Evolutionary conservation across 306 rosid genomes (phyloP).

Genomic region (Psophocarpus tetragonolobus): DNA sequence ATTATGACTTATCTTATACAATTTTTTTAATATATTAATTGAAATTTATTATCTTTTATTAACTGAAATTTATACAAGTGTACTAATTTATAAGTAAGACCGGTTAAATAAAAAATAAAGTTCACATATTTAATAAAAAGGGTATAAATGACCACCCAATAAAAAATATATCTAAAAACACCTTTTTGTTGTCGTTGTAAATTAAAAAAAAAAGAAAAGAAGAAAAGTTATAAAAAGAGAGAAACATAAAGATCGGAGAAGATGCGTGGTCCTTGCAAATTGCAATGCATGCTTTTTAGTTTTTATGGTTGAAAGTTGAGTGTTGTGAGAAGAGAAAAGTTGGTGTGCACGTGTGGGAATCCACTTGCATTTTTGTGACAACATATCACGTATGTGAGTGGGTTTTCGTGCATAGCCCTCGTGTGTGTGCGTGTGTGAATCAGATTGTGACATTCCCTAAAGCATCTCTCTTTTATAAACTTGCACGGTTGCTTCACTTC

Average conservation of each 20-base stretch:
- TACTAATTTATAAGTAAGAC: no score
- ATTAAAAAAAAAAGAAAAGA: neutral
- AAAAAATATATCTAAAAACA: no score
- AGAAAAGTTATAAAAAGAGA: neutral
- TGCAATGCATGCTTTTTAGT: no score
- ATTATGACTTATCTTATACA: no score
- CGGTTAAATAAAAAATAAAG: no score
- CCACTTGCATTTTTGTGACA: constrained; percentile 43
- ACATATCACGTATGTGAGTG: constrained; percentile 42
- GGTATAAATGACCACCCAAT: no score
- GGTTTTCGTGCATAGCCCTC: constrained; percentile 58
- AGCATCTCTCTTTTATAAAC: constrained; percentile 38
- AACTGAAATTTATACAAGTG: no score
- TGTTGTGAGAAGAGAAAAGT: constrained; percentile 41
- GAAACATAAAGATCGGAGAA: neutral
- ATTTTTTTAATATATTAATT: no score
- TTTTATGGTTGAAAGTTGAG: neutral
- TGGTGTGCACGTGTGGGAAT: constrained; percentile 62
- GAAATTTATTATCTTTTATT: no score
- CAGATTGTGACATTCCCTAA: constrained; percentile 52
- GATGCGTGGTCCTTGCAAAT: neutral
- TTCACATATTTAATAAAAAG: no score
- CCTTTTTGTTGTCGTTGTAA: neutral
- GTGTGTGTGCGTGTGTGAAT: constrained; percentile 38
- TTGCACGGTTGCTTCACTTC: constrained; percentile 66